Evolutionary conservation across 202 grass and related monocot species (phyloP), one percentile per base, ranked within the genome.

Genomic region (Eragrostis tef): DNA sequence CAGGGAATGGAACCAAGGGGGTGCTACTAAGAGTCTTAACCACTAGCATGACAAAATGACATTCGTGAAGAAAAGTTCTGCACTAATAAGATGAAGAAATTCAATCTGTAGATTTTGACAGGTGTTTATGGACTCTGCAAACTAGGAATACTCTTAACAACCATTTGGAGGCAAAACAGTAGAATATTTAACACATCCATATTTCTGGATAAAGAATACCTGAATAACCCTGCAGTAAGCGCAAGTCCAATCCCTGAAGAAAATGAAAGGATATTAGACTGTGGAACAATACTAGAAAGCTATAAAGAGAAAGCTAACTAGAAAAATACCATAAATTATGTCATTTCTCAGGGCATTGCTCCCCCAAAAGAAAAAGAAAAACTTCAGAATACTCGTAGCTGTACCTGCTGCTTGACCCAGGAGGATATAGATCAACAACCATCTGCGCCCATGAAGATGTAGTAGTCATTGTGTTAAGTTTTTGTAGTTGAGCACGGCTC

Each of bases 241-340:
- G 80, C 96, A 99, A 54, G 89, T 96, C 90, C 96, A 99, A 39
- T 95, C 89, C 90, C 96, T 99, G 82, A 67, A 70, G 70, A 75
- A 19, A 87, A 87, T 66, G 79, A 58, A 88, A 80, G 13, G 36
- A 70, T 56, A 72, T 79, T 62, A 78, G 43, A 57, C 34, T 54
- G 14, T 79, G 26, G 75, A 77, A 48, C 29, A 84, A 71, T 68
- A 84, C 44, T 82, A 83, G 25, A 52, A 83, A 59, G 45, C 26
- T 36, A 79, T 6, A 59, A 59, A 24, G 56, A 12, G 8, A 59
- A 85, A 63, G 51, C 25, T 43, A 79, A 31, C 25, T 45, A 29
- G 36, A 7, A 74, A 80, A 21, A 41, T 75, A 76, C 19, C 7
- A 75, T 57, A 67, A 43, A 56, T 25, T 29, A 21, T 15, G 43